Evolutionary conservation across 2,329 filamentous ascomycete species (phyloP).

Genomic region (Aspergillus brunneoviolaceus): DNA sequence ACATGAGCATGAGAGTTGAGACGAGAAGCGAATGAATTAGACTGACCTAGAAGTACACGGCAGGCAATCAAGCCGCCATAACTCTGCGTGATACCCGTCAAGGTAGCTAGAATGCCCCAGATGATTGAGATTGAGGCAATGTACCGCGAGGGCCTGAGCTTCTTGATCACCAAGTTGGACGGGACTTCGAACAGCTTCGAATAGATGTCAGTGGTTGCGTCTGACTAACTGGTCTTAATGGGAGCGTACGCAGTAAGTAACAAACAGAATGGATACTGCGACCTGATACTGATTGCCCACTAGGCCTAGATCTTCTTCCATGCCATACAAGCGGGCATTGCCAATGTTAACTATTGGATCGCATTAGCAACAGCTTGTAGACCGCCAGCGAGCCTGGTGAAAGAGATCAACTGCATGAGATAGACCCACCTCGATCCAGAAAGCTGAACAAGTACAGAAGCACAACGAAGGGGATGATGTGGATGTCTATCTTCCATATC

Average conservation of each 20-base stretch:
- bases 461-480: slow-evolving; percentile 44
- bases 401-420: not conserved
- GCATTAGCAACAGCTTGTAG: slow-evolving; percentile 11
- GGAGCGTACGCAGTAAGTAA: slow-evolving; percentile 56
- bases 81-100: slow-evolving; percentile 64
- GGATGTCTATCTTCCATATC: slow-evolving; percentile 42
- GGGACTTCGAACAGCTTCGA: slow-evolving; percentile 59
- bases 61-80: slow-evolving; percentile 67
- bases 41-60: slow-evolving; percentile 58
- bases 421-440: slow-evolving; percentile 57
- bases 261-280: slow-evolving; percentile 65
- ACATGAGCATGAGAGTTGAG: not conserved
- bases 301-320: slow-evolving; percentile 64
- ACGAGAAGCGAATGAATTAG: too few species aligned
- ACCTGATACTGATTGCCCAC: slow-evolving; percentile 67
- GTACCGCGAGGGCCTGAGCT: slow-evolving; percentile 62
- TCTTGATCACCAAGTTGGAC: slow-evolving; percentile 64
- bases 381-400: not conserved
- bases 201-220: slow-evolving; percentile 9
- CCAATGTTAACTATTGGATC: slow-evolving; percentile 63
- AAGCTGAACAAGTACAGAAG: slow-evolving; percentile 70
- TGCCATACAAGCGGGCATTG: slow-evolving; percentile 64
- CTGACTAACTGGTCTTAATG: not conserved
- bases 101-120: slow-evolving; percentile 48
- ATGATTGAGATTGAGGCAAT: slow-evolving; percentile 60